Evolutionary conservation across 352 stramenopile species (phyloP).

Genomic region (Pythium coloratum): DNA sequence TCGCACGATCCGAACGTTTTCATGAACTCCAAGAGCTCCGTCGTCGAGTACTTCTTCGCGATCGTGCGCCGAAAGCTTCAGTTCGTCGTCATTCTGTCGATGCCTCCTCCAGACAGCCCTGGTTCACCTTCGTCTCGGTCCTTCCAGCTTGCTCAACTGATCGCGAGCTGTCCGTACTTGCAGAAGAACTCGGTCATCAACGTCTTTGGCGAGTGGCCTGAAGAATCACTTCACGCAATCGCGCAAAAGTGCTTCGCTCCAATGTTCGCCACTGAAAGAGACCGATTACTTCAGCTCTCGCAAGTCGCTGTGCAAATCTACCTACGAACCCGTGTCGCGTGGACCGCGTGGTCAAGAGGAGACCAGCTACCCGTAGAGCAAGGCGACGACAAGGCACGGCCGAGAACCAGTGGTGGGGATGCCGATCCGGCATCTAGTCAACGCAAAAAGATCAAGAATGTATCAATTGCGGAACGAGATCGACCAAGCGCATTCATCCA

Average conservation of each 20-base stretch:
- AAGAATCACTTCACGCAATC: slow-evolving; percentile 41
- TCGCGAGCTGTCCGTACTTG: slow-evolving; percentile 47
- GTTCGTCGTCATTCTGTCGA: slow-evolving; percentile 48
- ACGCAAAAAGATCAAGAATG: neutral
- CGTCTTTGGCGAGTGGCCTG: slow-evolving; percentile 44
- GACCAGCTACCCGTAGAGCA: neutral
- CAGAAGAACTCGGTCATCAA: slow-evolving; percentile 42
- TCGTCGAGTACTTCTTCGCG: slow-evolving; percentile 51
- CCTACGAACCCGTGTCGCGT: slow-evolving; percentile 22
- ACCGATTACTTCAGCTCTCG: slow-evolving; percentile 37
- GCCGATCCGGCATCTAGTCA: neutral
- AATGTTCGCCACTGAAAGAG: slow-evolving; percentile 26
- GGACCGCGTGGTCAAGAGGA: neutral
- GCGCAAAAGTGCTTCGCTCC: slow-evolving; percentile 43
- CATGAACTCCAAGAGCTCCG: slow-evolving; percentile 46
- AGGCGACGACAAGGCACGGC: neutral
- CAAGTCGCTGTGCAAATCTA: slow-evolving; percentile 48
- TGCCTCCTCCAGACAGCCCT: slow-evolving; percentile 4
- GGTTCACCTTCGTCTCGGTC: neutral
- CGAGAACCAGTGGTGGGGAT: slow-evolving; percentile 6
- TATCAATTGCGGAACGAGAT: slow-evolving; percentile 6
- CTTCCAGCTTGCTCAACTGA: slow-evolving; percentile 22
- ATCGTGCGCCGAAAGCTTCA: slow-evolving; percentile 49
- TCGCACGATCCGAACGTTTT: slow-evolving; percentile 2
- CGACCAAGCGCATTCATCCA: slow-evolving; percentile 21